phyloP scores from a whole-genome alignment of 805 yeast species.

The Metschnikowia bowlesiae region DNA sequence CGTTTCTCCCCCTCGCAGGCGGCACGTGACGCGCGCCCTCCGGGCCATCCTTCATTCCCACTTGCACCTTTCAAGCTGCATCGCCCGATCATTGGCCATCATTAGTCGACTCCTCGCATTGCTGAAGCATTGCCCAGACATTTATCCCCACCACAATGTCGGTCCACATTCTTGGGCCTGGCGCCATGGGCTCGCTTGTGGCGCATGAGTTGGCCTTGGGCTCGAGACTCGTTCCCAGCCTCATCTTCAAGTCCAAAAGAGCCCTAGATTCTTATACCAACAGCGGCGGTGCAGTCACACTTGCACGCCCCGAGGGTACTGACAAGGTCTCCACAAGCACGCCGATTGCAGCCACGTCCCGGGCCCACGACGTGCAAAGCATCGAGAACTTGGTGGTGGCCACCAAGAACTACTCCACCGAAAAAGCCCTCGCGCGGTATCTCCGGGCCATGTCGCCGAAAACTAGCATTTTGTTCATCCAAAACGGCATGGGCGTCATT shows the following conservation, averaged over 20 bases:
- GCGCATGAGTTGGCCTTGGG: slow-evolving; percentile 42
- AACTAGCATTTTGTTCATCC: slow-evolving; percentile 66
- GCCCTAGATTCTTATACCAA: slow-evolving; percentile 38
- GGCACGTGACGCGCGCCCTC: neutral
- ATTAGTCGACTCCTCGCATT: too few relatives aligned
- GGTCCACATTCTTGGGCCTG: slow-evolving; percentile 44
- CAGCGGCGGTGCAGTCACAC: slow-evolving; percentile 35
- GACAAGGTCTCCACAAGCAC: slow-evolving; percentile 15
- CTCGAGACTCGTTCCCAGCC: slow-evolving; percentile 36
- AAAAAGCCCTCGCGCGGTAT: slow-evolving; percentile 55
- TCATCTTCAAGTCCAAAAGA: slow-evolving; percentile 35
- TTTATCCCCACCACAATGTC: slow-evolving; percentile 5
- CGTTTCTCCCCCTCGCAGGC: neutral
- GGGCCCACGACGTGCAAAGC: slow-evolving; percentile 15
- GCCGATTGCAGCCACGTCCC: slow-evolving; percentile 21
- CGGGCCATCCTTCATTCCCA: too few relatives aligned
- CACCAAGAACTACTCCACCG: slow-evolving; percentile 77
- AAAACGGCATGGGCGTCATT: slow-evolving; percentile 77
- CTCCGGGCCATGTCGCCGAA: slow-evolving; percentile 42
- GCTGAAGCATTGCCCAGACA: neutral
- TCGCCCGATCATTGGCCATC: neutral
- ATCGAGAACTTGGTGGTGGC: slow-evolving; percentile 64
- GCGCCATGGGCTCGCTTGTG: slow-evolving; percentile 48
- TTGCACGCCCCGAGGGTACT: slow-evolving; percentile 20
- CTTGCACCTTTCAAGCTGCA: neutral